These are phyloP conservation scores for Aspergillus tubingensis DNA, from an alignment of 2,329 filamentous ascomycete species.

Conservation along the genomic window DNA sequence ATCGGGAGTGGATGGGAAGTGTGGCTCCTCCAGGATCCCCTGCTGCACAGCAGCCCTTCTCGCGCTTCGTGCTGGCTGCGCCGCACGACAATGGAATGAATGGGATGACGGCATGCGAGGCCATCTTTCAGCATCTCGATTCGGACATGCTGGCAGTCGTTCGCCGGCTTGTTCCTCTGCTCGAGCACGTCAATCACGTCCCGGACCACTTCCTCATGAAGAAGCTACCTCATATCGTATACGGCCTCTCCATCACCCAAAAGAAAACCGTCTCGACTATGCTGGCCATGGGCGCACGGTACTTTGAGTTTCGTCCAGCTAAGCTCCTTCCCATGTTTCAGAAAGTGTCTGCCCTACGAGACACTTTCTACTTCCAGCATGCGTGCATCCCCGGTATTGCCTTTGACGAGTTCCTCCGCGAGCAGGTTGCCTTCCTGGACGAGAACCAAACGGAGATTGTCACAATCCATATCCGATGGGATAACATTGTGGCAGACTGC, in stretches of 20 bases:
- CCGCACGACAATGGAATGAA: slow-evolving; percentile 9
- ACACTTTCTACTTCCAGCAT: slow-evolving; percentile 9
- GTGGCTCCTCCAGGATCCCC: not conserved
- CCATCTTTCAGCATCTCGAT: slow-evolving; percentile 3
- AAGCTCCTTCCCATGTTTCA: slow-evolving; percentile 6
- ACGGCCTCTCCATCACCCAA: slow-evolving; percentile 8
- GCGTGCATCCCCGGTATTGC: slow-evolving; percentile 5
- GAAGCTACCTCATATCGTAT: slow-evolving; percentile 9
- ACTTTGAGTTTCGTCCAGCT: slow-evolving; percentile 8
- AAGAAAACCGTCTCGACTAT: slow-evolving; percentile 4
- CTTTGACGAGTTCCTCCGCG: slow-evolving; percentile 6
- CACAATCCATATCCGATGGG: slow-evolving; percentile 4
- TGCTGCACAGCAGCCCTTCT: slow-evolving; percentile 3
- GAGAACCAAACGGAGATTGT: slow-evolving; percentile 2
- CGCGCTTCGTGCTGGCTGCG: slow-evolving; percentile 5
- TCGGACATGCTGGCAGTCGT: not conserved
- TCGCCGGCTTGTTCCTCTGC: slow-evolving; percentile 1
- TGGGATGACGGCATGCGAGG: slow-evolving; percentile 4
- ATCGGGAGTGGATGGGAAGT: slow-evolving; percentile 3
- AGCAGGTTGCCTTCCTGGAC: slow-evolving; percentile 8
- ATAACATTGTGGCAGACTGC: slow-evolving; percentile 7
- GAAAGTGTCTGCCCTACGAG: slow-evolving; percentile 2
- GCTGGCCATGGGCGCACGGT: slow-evolving; percentile 5
- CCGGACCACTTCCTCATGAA: slow-evolving; percentile 4
- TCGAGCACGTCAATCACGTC: slow-evolving; percentile 3